Base-by-base conservation (phyloP, 202 grass and related monocot genomes). In the Dendrocalamus latiflorus region DNA sequence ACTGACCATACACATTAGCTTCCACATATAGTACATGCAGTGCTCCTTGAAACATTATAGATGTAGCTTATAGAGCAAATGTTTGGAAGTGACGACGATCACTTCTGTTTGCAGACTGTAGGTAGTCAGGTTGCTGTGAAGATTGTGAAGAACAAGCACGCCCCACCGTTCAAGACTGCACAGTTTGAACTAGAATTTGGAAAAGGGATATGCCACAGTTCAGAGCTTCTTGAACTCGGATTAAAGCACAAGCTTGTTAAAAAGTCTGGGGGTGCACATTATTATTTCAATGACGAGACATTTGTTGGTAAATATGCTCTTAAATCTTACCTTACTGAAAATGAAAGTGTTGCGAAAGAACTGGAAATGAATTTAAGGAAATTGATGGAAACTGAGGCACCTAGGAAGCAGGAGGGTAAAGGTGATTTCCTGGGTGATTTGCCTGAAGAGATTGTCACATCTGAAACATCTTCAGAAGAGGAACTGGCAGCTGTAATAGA, bases 91-190 rank as follows among this genome's bases (percentile, higher is more conserved):
- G 42, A 36, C 21, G 18, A 39, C 16, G 0, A 62, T 53, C 13
- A 7, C 13, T 81, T 86, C 73, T 84, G 2, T 74, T 74, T 84
- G 85, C 82, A 98, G 95, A 87, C 72, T 76, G 80, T 98, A 57
- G 92, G 92, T 57, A 94, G 87, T 88, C 88, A 93, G 80, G 85
- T 98, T 82, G 63, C 65, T 62, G 95, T 98, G 84, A 98, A 98
- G 80, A 91, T 98, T 33, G 92, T 98, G 68, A 98, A 98, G 76
- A 98, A 98, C 76, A 98, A 98, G 48, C 95, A 95, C 50, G 90
- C 95, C 16, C 95, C 95, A 14, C 92, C 92, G 8, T 98, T 98
- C 82, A 98, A 86, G 78, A 93, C 75, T 54, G 92, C 84, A 12
- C 82, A 91, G 20, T 95, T 98, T 83, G 92, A 98, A n/a, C 82